Evolutionary conservation across 352 stramenopile species (phyloP), one percentile per base, ranked within the genome.

Genomic region (Phytophthora pisi): DNA sequence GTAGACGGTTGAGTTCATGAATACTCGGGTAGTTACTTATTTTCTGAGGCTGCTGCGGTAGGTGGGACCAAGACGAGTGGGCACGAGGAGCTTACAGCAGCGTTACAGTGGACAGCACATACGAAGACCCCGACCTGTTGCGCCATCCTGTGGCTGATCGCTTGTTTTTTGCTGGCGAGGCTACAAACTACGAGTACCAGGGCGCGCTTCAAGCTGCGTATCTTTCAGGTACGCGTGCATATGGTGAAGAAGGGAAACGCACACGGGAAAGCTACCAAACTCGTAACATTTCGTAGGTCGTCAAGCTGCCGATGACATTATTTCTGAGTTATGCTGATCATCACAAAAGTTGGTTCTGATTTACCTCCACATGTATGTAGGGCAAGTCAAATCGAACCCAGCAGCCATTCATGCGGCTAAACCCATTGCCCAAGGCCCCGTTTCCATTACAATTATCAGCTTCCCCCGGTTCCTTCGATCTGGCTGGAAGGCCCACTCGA

Each of bases 181-280:
- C 82, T 2, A 93, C 83, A 15, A 86, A 79, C 28, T 84, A 89
- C 67, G 66, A 86, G 31, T 89, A 91, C 50, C 85, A 90, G 58
- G 82, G 81, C 4, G 84, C 83, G 3, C 71, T 90, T n/a, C 82
- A 90, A 52, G 83, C 76, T 1, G 85, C 85, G n/a, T 88, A 86
- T 28, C 58, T 92, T 18, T 89, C 84, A 8, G 81, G 70, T 74
- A 65, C 13, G 45, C 42, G 36, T 36, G n/a, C 11, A 59, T 7
- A 45, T 23, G 11, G n/a, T 45, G 34, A 16, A 40, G 34, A 40
- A 40, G 34, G 10, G 3, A 40, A 40, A 16, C 28, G 4, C 34
- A 16, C 34, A 16, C 10, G 13, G 13, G 9, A 8, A 9, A 46
- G 38, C 15, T 46, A 46, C 20, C 38, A 1, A 4, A 16, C 10